These are phyloP conservation scores for Trichopus zeylanicus DNA, from an alignment of 116 monocot genomes.

Conservation along the genomic window DNA sequence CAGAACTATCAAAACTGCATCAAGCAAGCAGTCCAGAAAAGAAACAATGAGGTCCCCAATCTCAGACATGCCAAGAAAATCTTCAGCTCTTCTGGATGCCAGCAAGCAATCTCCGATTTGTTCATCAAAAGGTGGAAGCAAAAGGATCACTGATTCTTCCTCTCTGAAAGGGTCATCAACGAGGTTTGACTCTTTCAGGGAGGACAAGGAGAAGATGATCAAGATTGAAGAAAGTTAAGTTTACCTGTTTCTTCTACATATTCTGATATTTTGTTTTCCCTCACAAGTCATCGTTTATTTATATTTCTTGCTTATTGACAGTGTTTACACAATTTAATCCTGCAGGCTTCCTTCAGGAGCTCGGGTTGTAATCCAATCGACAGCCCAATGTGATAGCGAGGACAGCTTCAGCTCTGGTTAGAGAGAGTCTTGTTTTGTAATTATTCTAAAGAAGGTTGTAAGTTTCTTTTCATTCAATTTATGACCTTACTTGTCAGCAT, in stretches of 20 bases:
- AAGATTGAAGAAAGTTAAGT: conserved; percentile 97
- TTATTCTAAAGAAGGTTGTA: no score
- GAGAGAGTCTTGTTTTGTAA: not conserved
- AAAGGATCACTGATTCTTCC: conserved; percentile 30
- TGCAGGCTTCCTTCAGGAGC: conserved; percentile 18
- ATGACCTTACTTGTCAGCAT: no score
- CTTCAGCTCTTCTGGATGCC: conserved; percentile 46
- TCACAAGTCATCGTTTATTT: not conserved
- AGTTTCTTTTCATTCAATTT: no score
- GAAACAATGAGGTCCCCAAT: conserved; percentile 33
- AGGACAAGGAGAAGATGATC: conserved; percentile 62
- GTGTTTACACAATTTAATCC: not conserved
- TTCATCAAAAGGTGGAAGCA: conserved; percentile 43
- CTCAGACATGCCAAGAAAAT: conserved; percentile 52
- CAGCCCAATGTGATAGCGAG: conserved; percentile 1
- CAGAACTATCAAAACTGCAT: conserved; percentile 35
- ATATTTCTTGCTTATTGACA: not conserved
- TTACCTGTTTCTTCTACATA: not conserved
- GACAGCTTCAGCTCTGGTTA: conserved; percentile 2
- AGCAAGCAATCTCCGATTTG: no score
- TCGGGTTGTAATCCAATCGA: conserved; percentile 14
- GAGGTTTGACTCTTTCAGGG: conserved; percentile 54
- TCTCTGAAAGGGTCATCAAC: conserved; percentile 39
- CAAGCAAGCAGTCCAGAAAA: conserved; percentile 36
- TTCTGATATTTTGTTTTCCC: not conserved